A percentile compares a stretch with the other conserved stretches of the same genome.
Evolutionary conservation across 805 yeast species (phyloP).

Genomic region (Maudiozyma serrabonitensis): DNA sequence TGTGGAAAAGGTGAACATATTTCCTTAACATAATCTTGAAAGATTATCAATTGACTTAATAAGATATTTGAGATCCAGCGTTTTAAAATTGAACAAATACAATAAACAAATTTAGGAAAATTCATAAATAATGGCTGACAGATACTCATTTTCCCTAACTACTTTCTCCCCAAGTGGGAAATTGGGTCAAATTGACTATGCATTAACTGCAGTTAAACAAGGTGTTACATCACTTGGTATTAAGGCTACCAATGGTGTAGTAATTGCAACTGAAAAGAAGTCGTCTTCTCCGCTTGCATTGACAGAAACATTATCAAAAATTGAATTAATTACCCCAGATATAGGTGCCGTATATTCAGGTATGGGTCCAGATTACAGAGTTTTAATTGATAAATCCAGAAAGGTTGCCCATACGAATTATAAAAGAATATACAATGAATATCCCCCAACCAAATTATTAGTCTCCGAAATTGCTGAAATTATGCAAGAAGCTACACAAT

Average conservation of each 20-base stretch:
- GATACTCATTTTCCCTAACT: constrained; percentile 94
- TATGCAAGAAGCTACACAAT: constrained; percentile 98
- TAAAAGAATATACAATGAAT: constrained; percentile 88
- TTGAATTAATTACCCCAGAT: constrained; percentile 81
- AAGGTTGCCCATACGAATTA: constrained; percentile 88
- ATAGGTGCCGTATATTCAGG: constrained; percentile 96
- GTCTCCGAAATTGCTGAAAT: constrained; percentile 92
- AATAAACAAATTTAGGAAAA: background rate
- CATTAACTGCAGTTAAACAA: constrained; percentile 92
- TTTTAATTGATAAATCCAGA: constrained; percentile 86
- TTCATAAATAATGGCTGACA: constrained; percentile 67
- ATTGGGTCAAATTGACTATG: constrained; percentile 95
- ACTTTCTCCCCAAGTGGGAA: constrained; percentile 98
- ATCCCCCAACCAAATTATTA: constrained; percentile 90
- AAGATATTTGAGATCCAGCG: too few relatives aligned
- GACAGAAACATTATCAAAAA: constrained; percentile 64
- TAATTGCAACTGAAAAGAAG: constrained; percentile 92
- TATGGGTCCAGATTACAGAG: constrained; percentile 98
- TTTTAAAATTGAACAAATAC: background rate
- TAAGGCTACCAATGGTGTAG: constrained; percentile 90
- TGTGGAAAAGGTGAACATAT: too few relatives aligned
- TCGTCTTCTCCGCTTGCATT: constrained; percentile 70
- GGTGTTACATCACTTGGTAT: constrained; percentile 97
- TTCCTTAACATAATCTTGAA: too few relatives aligned
- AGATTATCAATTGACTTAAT: too few relatives aligned